Evolutionary conservation across 768 basidiomycete genomes (phyloP).

Genomic region (Cantharellus anzutake): DNA sequence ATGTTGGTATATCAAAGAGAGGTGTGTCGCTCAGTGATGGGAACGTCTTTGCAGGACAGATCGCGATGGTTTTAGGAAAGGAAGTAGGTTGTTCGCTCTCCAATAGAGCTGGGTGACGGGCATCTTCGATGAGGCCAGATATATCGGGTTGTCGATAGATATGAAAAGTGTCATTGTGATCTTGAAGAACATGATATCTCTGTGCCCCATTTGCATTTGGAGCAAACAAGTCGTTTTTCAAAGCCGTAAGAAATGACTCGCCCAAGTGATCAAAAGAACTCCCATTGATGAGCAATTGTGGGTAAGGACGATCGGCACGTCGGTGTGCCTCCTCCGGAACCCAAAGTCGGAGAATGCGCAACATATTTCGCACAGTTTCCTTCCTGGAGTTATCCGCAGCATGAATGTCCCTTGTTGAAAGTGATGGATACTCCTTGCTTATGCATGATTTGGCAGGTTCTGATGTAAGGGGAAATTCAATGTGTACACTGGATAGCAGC

Average conservation of each 20-base stretch:
- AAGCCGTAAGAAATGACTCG: too few species aligned
- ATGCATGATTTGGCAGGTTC: conserved; percentile 18
- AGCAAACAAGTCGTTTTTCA: too few species aligned
- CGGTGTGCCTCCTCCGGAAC: conserved; percentile 18
- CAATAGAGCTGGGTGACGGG: conserved; percentile 23
- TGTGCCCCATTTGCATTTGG: not conserved
- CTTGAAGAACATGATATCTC: conserved; percentile 29
- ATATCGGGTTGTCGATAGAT: conserved; percentile 29
- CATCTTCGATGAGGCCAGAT: conserved; percentile 15
- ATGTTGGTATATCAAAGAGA: conserved; percentile 46
- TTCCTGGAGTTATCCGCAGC: conserved; percentile 15
- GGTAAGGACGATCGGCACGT: not conserved
- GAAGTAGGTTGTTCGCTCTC: conserved; percentile 10
- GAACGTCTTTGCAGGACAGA: conserved; percentile 9
- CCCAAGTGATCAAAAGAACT: too few species aligned
- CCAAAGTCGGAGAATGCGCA: conserved; percentile 22
- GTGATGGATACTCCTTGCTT: conserved; percentile 9
- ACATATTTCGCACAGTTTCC: conserved; percentile 19
- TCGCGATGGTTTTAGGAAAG: conserved; percentile 14
- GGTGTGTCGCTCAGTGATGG: conserved; percentile 34
- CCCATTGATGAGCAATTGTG: too few species aligned
- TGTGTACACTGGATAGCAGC: conserved; percentile 35
- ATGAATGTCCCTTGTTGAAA: conserved; percentile 8
- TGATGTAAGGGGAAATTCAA: conserved; percentile 33
- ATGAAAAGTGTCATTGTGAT: conserved; percentile 50